Evolutionary conservation across 352 stramenopile species (phyloP), one percentile per base, ranked within the genome.

Genomic region (Globisporangium acanthophoron): DNA sequence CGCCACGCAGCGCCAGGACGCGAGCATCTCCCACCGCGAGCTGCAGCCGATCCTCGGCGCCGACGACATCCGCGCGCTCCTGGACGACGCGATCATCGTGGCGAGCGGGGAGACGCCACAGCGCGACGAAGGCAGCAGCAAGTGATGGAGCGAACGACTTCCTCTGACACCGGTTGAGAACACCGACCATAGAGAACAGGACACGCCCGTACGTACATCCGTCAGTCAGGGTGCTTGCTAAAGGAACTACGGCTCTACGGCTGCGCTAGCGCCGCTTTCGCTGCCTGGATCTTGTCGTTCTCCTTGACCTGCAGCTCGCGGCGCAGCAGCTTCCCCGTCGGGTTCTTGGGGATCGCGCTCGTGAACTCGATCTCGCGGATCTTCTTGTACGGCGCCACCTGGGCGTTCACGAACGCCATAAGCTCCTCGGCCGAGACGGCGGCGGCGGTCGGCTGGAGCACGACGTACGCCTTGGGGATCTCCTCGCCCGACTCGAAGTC

Each of bases 301-400:
- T 78, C 52, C 31, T 59, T 49, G n/a, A 87, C 73, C 61, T 87
- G 68, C 24, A 96, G 60, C 24, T 96, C 61, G 46, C 89, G 71
- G 18, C 93, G 75, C n/a, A 97, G 67, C 51, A 97, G 90, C 69
- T 97, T 97, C 3, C 91, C 91, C 24, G 76, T 87, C 3, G 79
- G 67, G 33, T 70, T 90, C 64, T 96, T 97, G n/a, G 91, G 89
- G 58, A 97, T 95, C 40, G 55, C 62, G 48, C 93, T 76, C 9
- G 85, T 69, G 69, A 97, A 98, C n/a, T 89, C 60, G 45, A 98
- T 79, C 35, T 82, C 84, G 39, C 83, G 71, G 11, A 97, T 61
- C 49, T 87, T 73, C 70, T 98, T 98, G 74, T 92, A 90, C 8
- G 80, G 77, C 27, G 86, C 80, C 27, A 97, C 86, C 58, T 81